Percentiles rank a stretch among this genome's conserved stretches.
phyloP scores from a whole-genome alignment of 768 basidiomycete genomes.

The Sarcomyxa edulis region DNA sequence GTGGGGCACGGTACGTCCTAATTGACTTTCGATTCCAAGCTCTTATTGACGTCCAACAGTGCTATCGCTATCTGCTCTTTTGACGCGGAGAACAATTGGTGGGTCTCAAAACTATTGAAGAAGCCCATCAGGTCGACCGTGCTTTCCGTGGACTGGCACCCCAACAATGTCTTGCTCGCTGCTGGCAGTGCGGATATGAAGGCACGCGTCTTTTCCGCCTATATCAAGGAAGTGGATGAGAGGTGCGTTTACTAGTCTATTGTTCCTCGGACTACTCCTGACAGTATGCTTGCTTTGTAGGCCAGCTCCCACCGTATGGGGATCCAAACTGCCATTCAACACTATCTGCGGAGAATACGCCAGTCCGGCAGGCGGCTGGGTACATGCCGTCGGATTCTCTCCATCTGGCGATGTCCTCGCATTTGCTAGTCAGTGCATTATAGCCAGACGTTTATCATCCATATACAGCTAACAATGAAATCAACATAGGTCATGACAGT shows the following conservation, averaged over 20 bases:
- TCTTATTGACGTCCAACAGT: slow-evolving; percentile 33
- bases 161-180: slow-evolving; percentile 95
- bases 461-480: neutral
- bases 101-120: slow-evolving; percentile 96
- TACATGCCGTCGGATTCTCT: slow-evolving; percentile 93
- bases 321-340: slow-evolving; percentile 97
- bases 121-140: slow-evolving; percentile 97
- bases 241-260: slow-evolving; percentile 44
- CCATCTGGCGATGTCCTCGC: slow-evolving; percentile 93
- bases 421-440: slow-evolving; percentile 73
- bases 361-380: slow-evolving; percentile 93
- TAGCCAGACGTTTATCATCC: too few relatives aligned
- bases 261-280: neutral
- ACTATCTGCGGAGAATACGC: slow-evolving; percentile 93
- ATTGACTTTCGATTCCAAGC: slow-evolving; percentile 1
- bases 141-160: slow-evolving; percentile 94
- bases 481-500: slow-evolving; percentile 91
- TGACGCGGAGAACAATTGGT: slow-evolving; percentile 98
- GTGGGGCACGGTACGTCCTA: slow-evolving; percentile 74
- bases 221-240: slow-evolving; percentile 96
- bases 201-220: slow-evolving; percentile 95
- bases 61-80: slow-evolving; percentile 96
- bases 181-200: slow-evolving; percentile 98
- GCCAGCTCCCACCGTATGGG: slow-evolving; percentile 89
- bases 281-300: slow-evolving; percentile 31